These are phyloP conservation scores for Sclerotinia spermophila DNA, from an alignment of 2,329 filamentous ascomycete genomes.

Conservation along the genomic window DNA sequence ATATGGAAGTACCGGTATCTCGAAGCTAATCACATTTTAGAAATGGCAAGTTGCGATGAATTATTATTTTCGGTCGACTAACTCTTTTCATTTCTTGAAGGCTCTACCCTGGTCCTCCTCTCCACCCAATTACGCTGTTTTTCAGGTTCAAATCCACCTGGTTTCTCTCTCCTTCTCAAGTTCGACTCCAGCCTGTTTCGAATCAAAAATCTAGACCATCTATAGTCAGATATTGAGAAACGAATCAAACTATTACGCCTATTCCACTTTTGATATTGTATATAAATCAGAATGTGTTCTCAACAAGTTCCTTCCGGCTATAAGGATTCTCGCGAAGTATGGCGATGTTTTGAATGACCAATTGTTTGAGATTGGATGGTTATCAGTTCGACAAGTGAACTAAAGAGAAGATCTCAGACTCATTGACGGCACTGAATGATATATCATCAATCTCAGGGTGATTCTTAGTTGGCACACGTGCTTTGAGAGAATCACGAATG, in stretches of 20 bases:
- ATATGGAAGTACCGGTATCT: neutral
- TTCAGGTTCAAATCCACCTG: neutral
- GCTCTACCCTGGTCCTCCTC: neutral
- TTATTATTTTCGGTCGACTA: neutral
- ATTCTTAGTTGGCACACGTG: constrained; percentile 21
- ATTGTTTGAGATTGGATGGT: constrained; percentile 24
- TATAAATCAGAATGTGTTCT: constrained; percentile 25
- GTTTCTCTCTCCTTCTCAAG: neutral
- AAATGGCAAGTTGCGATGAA: neutral
- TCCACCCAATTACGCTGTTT: neutral
- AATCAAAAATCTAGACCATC: neutral
- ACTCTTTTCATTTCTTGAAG: neutral
- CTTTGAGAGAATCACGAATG: constrained; percentile 27
- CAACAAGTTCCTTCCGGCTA: constrained; percentile 29
- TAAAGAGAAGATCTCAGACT: constrained; percentile 22
- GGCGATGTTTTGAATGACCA: constrained; percentile 30
- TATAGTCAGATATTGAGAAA: too few species aligned
- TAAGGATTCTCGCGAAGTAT: constrained; percentile 27
- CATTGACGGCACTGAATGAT: constrained; percentile 30
- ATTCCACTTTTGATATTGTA: constrained; percentile 33
- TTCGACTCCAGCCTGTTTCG: too few species aligned
- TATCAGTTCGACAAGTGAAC: neutral
- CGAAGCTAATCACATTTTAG: neutral
- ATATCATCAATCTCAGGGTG: constrained; percentile 28
- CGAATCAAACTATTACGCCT: neutral